Conservation (phyloP, 148 eudicot genomes). For the Polygonum maritimum region DNA sequence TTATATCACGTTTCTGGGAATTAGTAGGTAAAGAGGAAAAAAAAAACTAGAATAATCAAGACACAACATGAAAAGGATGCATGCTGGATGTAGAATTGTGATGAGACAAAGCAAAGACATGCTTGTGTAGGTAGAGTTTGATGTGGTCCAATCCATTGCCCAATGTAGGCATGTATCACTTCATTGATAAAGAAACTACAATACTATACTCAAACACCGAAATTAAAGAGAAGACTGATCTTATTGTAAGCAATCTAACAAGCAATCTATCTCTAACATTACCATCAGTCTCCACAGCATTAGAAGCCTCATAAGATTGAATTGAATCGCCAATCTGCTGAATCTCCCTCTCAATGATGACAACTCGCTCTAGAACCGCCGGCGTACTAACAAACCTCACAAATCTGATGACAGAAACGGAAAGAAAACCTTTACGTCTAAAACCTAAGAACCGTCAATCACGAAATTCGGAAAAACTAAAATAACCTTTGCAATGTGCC, state of each 20-base stretch:
- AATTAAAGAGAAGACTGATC: background rate
- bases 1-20: background rate
- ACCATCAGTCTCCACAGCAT: conserved; percentile 19
- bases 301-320: conserved; percentile 35
- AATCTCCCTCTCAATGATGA: conserved; percentile 69
- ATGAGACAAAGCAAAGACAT: background rate
- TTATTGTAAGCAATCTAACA: background rate
- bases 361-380: conserved; percentile 70
- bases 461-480: background rate
- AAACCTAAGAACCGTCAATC: background rate
- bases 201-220: too few species aligned
- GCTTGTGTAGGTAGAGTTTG: background rate
- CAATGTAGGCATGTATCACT: background rate
- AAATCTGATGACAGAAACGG: conserved; percentile 33
- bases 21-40: too few species aligned
- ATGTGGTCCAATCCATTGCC: background rate
- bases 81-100: background rate
- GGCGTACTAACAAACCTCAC: conserved; percentile 81
- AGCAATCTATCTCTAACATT: background rate
- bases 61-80: background rate
- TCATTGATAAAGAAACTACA: background rate
- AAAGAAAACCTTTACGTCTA: background rate
- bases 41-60: background rate
- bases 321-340: conserved; percentile 55
- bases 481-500: conserved; percentile 56